Conservation (phyloP, 257 asterid genomes). For the Eustoma russellianum region DNA sequence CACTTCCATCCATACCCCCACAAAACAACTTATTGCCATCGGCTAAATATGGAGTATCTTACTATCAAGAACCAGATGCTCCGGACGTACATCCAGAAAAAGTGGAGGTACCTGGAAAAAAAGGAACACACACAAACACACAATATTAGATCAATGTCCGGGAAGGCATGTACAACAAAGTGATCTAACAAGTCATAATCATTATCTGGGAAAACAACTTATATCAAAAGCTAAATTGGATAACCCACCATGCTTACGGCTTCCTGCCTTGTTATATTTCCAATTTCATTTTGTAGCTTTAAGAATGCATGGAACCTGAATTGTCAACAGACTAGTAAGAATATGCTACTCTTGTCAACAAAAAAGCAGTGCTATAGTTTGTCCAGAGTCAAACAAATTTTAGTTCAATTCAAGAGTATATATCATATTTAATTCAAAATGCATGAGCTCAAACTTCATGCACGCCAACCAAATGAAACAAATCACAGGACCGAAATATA, state of each 20-base stretch:
- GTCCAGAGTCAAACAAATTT: no score
- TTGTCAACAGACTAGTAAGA: conserved; percentile 11
- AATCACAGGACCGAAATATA: no score
- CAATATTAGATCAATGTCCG: conserved; percentile 9
- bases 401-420: no score
- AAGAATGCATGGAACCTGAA: conserved; percentile 89
- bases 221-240: conserved; percentile 11
- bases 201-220: background rate
- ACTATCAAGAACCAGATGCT: conserved; percentile 96
- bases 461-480: no score
- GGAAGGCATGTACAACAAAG: background rate
- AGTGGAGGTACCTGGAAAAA: conserved; percentile 94
- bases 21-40: background rate
- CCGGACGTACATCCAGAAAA: conserved; percentile 82
- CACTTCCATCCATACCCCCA: no score
- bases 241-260: conserved; percentile 95
- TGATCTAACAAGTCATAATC: background rate
- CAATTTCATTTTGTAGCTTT: conserved; percentile 93
- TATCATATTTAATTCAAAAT: no score
- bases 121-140: conserved; percentile 3
- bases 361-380: no score
- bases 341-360: background rate
- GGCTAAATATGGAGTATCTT: conserved; percentile 29
- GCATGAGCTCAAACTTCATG: no score
- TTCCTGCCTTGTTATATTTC: conserved; percentile 95